Conservation (phyloP, 805 yeast genomes). For the Scheffersomyces ergatensis region DNA sequence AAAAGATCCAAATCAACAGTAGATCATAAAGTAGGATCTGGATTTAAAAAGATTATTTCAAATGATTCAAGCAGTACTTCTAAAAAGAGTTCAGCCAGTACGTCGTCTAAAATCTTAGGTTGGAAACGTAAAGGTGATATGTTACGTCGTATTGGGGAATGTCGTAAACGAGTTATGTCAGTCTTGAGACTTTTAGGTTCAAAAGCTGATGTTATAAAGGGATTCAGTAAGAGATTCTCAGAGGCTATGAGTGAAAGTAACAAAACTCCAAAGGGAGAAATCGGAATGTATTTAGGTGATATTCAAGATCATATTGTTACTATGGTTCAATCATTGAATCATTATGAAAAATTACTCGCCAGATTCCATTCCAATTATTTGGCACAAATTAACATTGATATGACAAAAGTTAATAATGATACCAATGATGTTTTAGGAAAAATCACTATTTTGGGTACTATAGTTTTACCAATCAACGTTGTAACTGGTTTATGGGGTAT, state of each 20-base stretch:
- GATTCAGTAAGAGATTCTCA: slow-evolving; percentile 84
- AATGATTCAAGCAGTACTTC: slow-evolving; percentile 7
- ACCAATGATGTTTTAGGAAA: slow-evolving; percentile 95
- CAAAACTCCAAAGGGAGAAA: slow-evolving; percentile 66
- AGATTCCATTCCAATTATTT: slow-evolving; percentile 94
- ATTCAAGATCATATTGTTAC: slow-evolving; percentile 97
- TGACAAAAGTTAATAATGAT: slow-evolving; percentile 95
- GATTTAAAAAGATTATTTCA: slow-evolving; percentile 6
- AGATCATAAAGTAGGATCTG: slow-evolving; percentile 17
- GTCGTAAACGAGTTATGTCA: slow-evolving; percentile 92
- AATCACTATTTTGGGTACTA: slow-evolving; percentile 90
- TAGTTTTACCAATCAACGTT: slow-evolving; percentile 91
- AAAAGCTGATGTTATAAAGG: slow-evolving; percentile 97
- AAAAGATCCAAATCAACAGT: slow-evolving; percentile 38
- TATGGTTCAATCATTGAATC: slow-evolving; percentile 93
- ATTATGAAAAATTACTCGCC: slow-evolving; percentile 89
- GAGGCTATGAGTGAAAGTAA: slow-evolving; percentile 61
- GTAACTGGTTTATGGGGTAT: slow-evolving; percentile 98
- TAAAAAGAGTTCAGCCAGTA: slow-evolving; percentile 27
- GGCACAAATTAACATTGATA: slow-evolving; percentile 95
- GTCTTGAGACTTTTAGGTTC: slow-evolving; percentile 79
- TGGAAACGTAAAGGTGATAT: slow-evolving; percentile 95
- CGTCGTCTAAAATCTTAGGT: slow-evolving; percentile 48
- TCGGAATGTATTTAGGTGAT: slow-evolving; percentile 93
- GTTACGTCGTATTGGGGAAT: slow-evolving; percentile 92